These are phyloP conservation scores for Mycena metata DNA, from an alignment of 768 basidiomycete genomes.

Conservation along the genomic window DNA sequence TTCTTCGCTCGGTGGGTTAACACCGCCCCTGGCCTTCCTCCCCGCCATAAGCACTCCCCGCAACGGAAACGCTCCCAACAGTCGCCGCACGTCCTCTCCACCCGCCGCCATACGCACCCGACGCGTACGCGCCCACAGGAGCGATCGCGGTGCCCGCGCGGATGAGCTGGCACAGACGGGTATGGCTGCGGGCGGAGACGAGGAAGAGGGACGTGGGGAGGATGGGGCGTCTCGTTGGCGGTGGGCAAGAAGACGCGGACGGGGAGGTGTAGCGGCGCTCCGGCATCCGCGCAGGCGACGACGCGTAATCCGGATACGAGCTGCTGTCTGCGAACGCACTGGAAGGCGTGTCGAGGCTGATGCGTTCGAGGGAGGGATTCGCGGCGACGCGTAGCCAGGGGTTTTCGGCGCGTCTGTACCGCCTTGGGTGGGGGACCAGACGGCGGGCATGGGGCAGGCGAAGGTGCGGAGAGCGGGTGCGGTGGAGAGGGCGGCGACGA, in stretches of 20 bases:
- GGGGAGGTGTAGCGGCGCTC: not conserved
- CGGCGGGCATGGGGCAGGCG: constrained; percentile 65
- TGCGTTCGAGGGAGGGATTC: constrained; percentile 56
- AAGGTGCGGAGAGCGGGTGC: constrained; percentile 61
- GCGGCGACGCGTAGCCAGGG: constrained; percentile 60
- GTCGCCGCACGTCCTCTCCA: not conserved
- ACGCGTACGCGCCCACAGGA: too few relatives aligned
- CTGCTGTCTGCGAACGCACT: too few relatives aligned
- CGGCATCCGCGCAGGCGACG: too few relatives aligned
- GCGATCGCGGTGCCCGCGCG: constrained; percentile 60
- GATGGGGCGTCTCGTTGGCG: constrained; percentile 48
- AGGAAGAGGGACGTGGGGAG: constrained; percentile 69
- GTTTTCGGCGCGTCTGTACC: too few relatives aligned
- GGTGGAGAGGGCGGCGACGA: constrained; percentile 54
- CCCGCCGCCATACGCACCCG: too few relatives aligned
- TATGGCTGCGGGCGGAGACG: constrained; percentile 66
- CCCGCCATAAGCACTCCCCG: too few relatives aligned
- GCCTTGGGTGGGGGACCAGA: constrained; percentile 69
- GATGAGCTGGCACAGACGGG: constrained; percentile 66
- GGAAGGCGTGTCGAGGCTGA: constrained; percentile 13
- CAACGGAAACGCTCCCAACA: not conserved
- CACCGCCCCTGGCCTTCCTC: too few relatives aligned
- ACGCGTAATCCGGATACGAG: too few relatives aligned
- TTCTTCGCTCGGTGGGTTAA: too few relatives aligned
- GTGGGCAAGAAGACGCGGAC: not conserved